These are phyloP conservation scores for Barbatosphaeria neglecta DNA, from an alignment of 495 filamentous ascomycete species.

Conservation along the genomic window DNA sequence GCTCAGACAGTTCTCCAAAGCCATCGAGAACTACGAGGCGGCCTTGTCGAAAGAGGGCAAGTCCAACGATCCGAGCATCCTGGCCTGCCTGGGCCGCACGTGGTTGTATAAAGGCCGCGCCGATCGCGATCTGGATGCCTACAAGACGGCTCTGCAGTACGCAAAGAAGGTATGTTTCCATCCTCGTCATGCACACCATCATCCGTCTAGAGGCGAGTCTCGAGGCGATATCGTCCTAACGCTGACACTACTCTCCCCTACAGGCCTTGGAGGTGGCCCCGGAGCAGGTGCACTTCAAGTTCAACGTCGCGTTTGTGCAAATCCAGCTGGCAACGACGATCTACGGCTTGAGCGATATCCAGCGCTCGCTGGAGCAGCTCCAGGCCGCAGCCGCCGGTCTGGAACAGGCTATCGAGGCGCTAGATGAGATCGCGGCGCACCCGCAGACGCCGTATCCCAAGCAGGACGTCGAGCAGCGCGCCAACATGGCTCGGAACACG, in stretches of 20 bases:
- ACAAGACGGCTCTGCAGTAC: slow-evolving; percentile 78
- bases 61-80: slow-evolving; percentile 62
- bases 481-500: slow-evolving; percentile 91
- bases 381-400: slow-evolving; percentile 69
- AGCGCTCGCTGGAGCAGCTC: slow-evolving; percentile 68
- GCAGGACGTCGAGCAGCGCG: slow-evolving; percentile 81
- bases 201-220: neutral
- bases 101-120: slow-evolving; percentile 79
- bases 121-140: slow-evolving; percentile 66
- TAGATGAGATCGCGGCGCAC: slow-evolving; percentile 66
- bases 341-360: slow-evolving; percentile 59
- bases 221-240: neutral
- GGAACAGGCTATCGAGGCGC: slow-evolving; percentile 73
- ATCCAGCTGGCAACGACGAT: slow-evolving; percentile 79
- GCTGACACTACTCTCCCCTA: slow-evolving; percentile 11
- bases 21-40: slow-evolving; percentile 90
- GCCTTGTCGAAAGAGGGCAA: slow-evolving; percentile 72
- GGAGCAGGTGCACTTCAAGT: slow-evolving; percentile 80
- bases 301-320: slow-evolving; percentile 96
- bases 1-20: slow-evolving; percentile 73
- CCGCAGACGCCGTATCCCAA: slow-evolving; percentile 86
- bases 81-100: slow-evolving; percentile 88
- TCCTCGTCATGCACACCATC: too few species aligned
- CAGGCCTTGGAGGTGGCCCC: slow-evolving; percentile 66
- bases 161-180: slow-evolving; percentile 50